Base-by-base conservation (phyloP, 2,329 filamentous ascomycete genomes). In the Aureobasidium zeae region DNA sequence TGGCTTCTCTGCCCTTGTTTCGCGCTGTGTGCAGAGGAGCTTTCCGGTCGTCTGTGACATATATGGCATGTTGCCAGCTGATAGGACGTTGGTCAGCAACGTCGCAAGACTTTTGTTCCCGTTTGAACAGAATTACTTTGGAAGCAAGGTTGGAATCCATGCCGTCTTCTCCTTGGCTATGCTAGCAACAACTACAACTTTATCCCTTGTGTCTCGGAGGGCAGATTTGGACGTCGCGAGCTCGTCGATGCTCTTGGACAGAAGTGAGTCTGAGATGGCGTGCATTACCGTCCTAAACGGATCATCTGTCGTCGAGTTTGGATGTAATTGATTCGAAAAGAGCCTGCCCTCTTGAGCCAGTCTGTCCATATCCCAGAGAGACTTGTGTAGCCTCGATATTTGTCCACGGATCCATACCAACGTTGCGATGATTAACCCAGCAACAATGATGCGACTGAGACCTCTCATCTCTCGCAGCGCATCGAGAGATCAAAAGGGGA, bases 1-100 rank as follows among this genome's bases (percentile, higher is more conserved):
- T 69, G 4, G 65, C 60, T 51, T 71, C 68, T 45, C 63, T 62
- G 47, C 66, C 66, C 52, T 69, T 70, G 53, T 70, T 58, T 43
- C 20, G 43, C 32, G 13, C 50, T 51, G 28, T 46, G 29, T 21
- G 52, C 50, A 22, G 49, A 46, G 13, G 53, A 48, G 32, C 46
- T 31, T 53, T 50, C 3, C 16, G 29, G 31, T 48, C 32, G 26
- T 68, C 65, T 43, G 64, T 67, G 46, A 56, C 57, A 55, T 67
- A 70, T 39, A 71, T 66, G 11, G 64, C 65, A 19, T 57, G 57
- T 53, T 70, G 59, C 68, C 68, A 71, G 51, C 44, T 46, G 22
- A 5, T 13, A 28, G 11, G 17, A 21, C 10, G 22, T 17, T 20
- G 7, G 32, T 45, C 19, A 36, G n/a, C 16, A 3, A 8, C 16